Percentiles rank a stretch among this genome's conserved stretches.
Conservation (phyloP, 2,329 filamentous ascomycete genomes). For the Sporothrix inflata region DNA sequence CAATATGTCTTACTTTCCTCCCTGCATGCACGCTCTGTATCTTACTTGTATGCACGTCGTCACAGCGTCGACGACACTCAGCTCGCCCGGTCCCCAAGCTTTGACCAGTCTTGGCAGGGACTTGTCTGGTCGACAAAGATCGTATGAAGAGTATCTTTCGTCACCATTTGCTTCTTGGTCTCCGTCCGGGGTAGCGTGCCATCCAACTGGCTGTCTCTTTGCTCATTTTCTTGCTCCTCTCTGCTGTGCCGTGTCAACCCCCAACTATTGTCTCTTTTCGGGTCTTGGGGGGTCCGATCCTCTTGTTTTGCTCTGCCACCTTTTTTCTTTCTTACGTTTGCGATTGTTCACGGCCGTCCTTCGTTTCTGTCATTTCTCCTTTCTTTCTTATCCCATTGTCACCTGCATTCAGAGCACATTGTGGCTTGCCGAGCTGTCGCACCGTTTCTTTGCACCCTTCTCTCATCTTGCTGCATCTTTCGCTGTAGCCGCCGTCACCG, state of each 20-base stretch:
- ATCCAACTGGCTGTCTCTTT: no score
- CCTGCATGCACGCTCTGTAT: not conserved
- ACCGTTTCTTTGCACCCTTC: not conserved
- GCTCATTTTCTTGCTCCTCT: no score
- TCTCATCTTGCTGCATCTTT: not conserved
- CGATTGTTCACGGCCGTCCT: not conserved
- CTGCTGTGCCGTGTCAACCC: no score
- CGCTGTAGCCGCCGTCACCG: not conserved
- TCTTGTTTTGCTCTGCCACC: no score
- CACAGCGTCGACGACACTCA: not conserved
- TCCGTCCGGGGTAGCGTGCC: no score
- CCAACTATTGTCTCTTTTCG: no score
- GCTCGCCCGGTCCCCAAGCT: not conserved
- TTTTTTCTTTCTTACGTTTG: no score
- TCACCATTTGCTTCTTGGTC: no score
- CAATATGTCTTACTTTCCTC: not conserved
- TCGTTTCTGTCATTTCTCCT: not conserved
- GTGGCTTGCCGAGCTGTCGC: not conserved
- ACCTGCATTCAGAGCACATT: not conserved
- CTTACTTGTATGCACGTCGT: not conserved
- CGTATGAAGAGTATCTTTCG: no score
- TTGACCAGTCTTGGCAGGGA: not conserved
- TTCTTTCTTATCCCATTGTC: not conserved
- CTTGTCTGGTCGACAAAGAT: no score
- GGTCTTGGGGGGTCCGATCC: no score